Evolutionary conservation across 306 rosid species (phyloP), one percentile per base, ranked within the genome.

Genomic region (Ormosia semicastrata): DNA sequence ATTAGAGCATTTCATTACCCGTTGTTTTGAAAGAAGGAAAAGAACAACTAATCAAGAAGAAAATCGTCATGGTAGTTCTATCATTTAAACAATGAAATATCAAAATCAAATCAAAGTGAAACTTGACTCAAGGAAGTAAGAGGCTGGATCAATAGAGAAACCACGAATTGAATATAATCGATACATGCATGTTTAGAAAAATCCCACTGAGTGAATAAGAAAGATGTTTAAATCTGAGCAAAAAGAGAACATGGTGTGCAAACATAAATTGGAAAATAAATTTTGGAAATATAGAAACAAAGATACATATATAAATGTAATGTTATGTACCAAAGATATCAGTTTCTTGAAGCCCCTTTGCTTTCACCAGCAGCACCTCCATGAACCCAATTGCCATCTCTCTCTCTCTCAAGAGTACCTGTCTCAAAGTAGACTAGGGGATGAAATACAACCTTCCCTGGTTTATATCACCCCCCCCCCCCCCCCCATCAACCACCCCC

Each of bases 331-430:
- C 95, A 40, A 92, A 53, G 52, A 92, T 32, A 88, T 95, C 94
- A 9, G 79, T 52, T 56, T 85, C 85, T 34, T 83, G 87, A 79
- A 95, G 93, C 4, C 88, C 92, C 84, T 89, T 95, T 10, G 94
- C 89, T 59, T 80, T 86, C 10, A 83, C 43, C 12, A 86, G 53
- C 75, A 47, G n/a, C 63, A 86, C 89, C 47, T 86, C 89, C 89
- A 86, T 83, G 11, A 71, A 41, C 34, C 89, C 89, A 71, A 83
- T 76, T 24, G 89, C 47, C 87, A 86, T 86, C 7, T 75, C 41
- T 74, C 46, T 30, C 70, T 75, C 57, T 58, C 41, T 40, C 0
- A 24, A 24, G 24, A 24, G 1, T 24, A 1, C 40, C 14, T 66
- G 5, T 62, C 67, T 69, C 41, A 36, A 36, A 54, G 66, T 37